Evolutionary conservation across 2,329 filamentous ascomycete species (phyloP), one percentile per base, ranked within the genome.

Genomic region (Alternaria conjuncta): DNA sequence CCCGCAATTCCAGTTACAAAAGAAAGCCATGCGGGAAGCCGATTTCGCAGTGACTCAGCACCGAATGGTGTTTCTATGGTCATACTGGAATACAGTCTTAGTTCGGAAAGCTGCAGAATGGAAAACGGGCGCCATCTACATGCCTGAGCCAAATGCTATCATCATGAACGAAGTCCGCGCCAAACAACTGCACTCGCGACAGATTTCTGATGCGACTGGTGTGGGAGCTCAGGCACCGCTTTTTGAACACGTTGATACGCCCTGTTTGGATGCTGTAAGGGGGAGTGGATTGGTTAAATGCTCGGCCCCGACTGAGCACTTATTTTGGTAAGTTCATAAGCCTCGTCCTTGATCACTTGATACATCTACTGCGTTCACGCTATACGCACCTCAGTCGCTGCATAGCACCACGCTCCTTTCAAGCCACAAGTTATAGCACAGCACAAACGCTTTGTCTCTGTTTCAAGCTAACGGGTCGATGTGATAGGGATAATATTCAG

Each of bases 41-140:
- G 41, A 67, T 20, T 79, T 78, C 46, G 77, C 78, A 13, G 68
- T 75, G 55, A 64, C 68, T 49, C 78, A 80, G 58, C 78, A 79
- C 60, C 68, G 73, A 51, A 62, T 72, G 28, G 70, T 79, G 6
- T 78, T 76, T 55, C 56, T 81, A 45, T 75, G 68, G 69, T 57
- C 69, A 13, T 78, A 78, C 61, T 81, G 78, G 78, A 80, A 81
- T 64, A 71, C 65, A 23, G 74, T 68, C 25, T 65, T 81, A 65
- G 66, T 70, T 70, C 69, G 69, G 49, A 66, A 67, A 55, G 75
- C 76, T 26, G 61, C 63, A 7, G 58, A 70, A 43, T 81, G 78
- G 78, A 63, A 65, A 20, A 70, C 71, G 10, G 78, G 78, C 30
- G 64, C 71, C 8, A 55, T 79, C 25, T 78, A 72, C 55, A 71